Evolutionary conservation across 2,329 filamentous ascomycete species (phyloP).

Genomic region (Paraconiothyrium brasiliense): DNA sequence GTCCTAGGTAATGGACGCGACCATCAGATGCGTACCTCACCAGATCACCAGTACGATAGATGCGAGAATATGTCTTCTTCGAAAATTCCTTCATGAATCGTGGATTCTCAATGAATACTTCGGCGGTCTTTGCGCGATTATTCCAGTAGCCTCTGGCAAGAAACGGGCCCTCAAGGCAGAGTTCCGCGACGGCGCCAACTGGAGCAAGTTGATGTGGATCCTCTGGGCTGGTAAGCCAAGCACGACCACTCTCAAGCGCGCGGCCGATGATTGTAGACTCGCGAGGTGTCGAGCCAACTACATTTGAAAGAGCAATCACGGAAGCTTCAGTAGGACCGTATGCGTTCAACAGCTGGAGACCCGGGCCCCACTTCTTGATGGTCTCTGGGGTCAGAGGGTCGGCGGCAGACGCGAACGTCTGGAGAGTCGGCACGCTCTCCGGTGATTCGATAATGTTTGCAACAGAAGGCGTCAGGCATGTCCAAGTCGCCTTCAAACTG

Average conservation of each 20-base stretch:
- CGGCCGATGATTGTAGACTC: slow-evolving; percentile 39
- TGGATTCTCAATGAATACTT: slow-evolving; percentile 38
- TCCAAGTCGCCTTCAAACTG: slow-evolving; percentile 39
- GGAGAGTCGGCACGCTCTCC: slow-evolving; percentile 48
- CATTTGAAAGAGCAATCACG: slow-evolving; percentile 39
- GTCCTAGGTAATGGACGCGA: slow-evolving; percentile 40
- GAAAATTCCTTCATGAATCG: slow-evolving; percentile 33
- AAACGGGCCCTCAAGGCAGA: slow-evolving; percentile 44
- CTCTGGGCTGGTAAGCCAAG: slow-evolving; percentile 40
- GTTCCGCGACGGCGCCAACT: slow-evolving; percentile 40
- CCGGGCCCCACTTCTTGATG: slow-evolving; percentile 36
- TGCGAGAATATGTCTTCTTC: slow-evolving; percentile 19
- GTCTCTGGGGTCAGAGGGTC: slow-evolving; percentile 39
- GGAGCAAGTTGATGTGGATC: slow-evolving; percentile 42
- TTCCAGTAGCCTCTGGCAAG: slow-evolving; percentile 46
- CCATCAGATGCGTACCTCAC: slow-evolving; percentile 42
- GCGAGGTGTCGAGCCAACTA: slow-evolving; percentile 29
- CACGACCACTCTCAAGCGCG: slow-evolving; percentile 31
- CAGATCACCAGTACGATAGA: slow-evolving; percentile 48
- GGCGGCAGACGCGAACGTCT: slow-evolving; percentile 46
- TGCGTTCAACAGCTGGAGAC: slow-evolving; percentile 38
- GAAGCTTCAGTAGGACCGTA: slow-evolving; percentile 44
- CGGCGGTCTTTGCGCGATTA: slow-evolving; percentile 34
- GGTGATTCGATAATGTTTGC: slow-evolving; percentile 47
- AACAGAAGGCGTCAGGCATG: slow-evolving; percentile 46